Evolutionary conservation across 2,329 filamentous ascomycete genomes (phyloP), one percentile per base, ranked within the genome.

Genomic region (Amylocarpus encephaloides): DNA sequence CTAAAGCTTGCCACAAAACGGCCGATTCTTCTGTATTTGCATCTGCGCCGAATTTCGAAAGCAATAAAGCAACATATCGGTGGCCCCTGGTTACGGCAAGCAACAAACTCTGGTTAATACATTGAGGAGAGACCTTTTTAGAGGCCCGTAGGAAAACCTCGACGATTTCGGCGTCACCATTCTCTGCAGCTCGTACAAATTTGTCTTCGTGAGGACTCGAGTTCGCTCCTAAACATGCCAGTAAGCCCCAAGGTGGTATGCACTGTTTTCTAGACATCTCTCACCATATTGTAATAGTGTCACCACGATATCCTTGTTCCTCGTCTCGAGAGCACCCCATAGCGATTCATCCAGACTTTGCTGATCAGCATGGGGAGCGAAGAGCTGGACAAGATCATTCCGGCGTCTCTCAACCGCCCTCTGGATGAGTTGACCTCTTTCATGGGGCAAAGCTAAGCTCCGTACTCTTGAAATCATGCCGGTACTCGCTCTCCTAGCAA

Each of bases 1-100:
- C 64, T 19, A 82, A 65, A 3, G 78, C 77, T 0, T 68, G 61
- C 50, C 73, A 76, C 22, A 83, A 66, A 1, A 77, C 77, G 16
- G 78, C 72, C 9, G 72, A 76, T 2, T 71, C 65, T 52, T 77
- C 73, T 57, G 74, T 70, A 52, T 76, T 74, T 5, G 73, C 74
- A 45, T 82, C 76, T 2, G 77, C 78, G 19, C 53, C 56, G 33
- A 51, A 53, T 22, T 36, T 19, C 35, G 43, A 12, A 48, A 58
- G 48, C 12, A 49, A 35, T 36, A 45, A 6, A 30, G 51, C 43
- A 3, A 36, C 19, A 6, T 6, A 39, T 7, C 51, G 29, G 11
- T 52, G 50, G 13, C 48, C 50, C 29, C 18, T 46, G 11, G 3
- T 45, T 2, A 44, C 36, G 13, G 54, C 54, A 29, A 45, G 43